Evolutionary conservation across 176 grass and related monocot genomes (phyloP), one percentile per base, ranked within the genome.

Genomic region (Rhynchospora pubera): DNA sequence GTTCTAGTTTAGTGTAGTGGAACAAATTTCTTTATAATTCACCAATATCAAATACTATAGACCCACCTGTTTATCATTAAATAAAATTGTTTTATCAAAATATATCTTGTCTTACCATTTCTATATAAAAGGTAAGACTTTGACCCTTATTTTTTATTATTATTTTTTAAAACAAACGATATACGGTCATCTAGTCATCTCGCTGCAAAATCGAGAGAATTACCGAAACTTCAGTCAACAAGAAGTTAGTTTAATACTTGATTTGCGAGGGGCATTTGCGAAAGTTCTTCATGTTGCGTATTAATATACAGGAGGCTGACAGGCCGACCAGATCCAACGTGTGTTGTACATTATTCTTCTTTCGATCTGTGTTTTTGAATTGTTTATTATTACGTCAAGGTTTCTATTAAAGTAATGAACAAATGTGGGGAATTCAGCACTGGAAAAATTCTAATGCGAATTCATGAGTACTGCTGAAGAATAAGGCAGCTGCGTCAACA

Each of bases 281-380:
- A 81, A 81, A 62, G 43, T 9, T 65, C 19, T 51, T 24, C 0
- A 11, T 47, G 28, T 43, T 11, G n/a, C n/a, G n/a, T n/a, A n/a
- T n/a, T 80, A 2, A 61, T 80, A 62, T 62, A 59, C 52, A 23
- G 26, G 77, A 57, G 56, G 56, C 8, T 42, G 43, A 63, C 78
- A 59, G 14, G 32, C 30, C 57, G 57, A 46, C 57, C 56, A 81
- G 78, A 81, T 80, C 58, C 57, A 80, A 62, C 57, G 32, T 81
- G 78, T 51, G 78, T 21, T 24, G 77, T 34, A 60, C 22, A 80
- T 60, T 80, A 43, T 81, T 64, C 60, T 63, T 50, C 60, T 81
- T 59, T 81, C 65, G 69, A 74, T 74, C 69, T 61, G 58, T 61
- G 21, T 61, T 22, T 22, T 22, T 9, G 42, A 16, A 5, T 39